A percentile compares a stretch with the other conserved stretches of the same genome.
Evolutionary conservation across 352 stramenopile species (phyloP).

Genomic region (Globisporangium mamillatum): DNA sequence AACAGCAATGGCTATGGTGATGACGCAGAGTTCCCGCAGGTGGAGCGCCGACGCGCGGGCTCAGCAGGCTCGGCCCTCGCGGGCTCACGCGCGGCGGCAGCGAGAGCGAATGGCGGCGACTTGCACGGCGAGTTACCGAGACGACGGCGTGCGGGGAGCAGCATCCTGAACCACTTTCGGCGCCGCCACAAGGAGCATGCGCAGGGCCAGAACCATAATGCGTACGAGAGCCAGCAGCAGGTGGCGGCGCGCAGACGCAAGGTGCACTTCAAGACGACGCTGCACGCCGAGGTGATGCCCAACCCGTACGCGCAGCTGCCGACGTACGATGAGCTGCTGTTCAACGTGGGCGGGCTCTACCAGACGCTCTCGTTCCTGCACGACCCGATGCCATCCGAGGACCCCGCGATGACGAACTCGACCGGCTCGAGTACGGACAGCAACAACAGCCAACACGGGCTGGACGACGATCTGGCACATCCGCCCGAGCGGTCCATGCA

Average conservation of each 20-base stretch:
- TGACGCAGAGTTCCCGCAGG: not conserved
- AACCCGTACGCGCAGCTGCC: conserved; percentile 20
- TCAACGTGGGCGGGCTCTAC: conserved; percentile 52
- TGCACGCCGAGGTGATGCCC: conserved; percentile 39
- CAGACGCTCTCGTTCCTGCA: conserved; percentile 55
- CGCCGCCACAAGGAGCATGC: conserved; percentile 10
- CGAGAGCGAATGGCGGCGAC: not conserved
- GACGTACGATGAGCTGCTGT: conserved; percentile 63
- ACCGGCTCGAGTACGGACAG: conserved; percentile 24
- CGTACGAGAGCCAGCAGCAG: conserved; percentile 1
- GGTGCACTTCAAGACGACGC: conserved; percentile 50
- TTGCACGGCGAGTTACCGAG: not conserved
- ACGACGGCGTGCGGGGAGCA: conserved; percentile 6
- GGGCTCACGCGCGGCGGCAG: conserved; percentile 2
- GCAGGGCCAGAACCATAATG: not conserved
- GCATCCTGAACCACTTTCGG: conserved; percentile 14
- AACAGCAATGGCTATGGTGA: not conserved
- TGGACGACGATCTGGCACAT: conserved; percentile 25
- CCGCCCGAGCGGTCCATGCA: conserved; percentile 59
- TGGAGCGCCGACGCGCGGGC: not conserved
- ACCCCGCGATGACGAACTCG: conserved; percentile 19
- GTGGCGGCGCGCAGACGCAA: conserved; percentile 17
- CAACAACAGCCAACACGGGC: conserved; percentile 20
- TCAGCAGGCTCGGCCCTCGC: conserved; percentile 6
- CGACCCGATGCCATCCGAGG: conserved; percentile 21